Conservation (phyloP, 176 grass and related monocot species). For the Bothriochloa decipiens region DNA sequence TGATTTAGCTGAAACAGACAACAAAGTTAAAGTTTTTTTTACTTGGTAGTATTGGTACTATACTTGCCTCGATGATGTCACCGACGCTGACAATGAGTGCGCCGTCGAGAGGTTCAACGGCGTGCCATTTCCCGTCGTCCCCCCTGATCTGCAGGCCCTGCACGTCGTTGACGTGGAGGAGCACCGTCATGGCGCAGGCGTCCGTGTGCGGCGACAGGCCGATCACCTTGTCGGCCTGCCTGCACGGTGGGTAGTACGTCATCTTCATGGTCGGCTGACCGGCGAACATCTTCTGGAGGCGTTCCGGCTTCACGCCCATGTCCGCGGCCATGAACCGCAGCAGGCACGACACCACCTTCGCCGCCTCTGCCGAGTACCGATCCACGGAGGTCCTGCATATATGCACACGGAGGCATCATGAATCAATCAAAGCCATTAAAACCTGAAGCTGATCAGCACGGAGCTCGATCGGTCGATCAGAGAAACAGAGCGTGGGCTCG, state of each 20-base stretch:
- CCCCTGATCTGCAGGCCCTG: slow-evolving; percentile 58
- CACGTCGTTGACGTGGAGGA: slow-evolving; percentile 55
- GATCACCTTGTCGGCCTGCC: too few relatives aligned
- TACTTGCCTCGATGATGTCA: slow-evolving; percentile 47
- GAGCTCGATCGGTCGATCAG: too few relatives aligned
- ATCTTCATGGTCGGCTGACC: slow-evolving; percentile 36
- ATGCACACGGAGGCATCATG: neutral
- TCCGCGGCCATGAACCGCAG: slow-evolving; percentile 46
- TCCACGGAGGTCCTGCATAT: slow-evolving; percentile 32
- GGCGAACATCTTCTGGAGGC: slow-evolving; percentile 17
- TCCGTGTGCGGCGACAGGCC: slow-evolving; percentile 46
- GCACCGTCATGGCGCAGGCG: slow-evolving; percentile 45
- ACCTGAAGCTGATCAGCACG: too few relatives aligned
- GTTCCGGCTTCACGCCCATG: slow-evolving; percentile 49
- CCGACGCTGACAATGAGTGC: slow-evolving; percentile 52
- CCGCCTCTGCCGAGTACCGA: slow-evolving; percentile 45
- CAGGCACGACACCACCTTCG: slow-evolving; percentile 35
- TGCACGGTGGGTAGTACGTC: neutral
- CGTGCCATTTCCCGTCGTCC: slow-evolving; percentile 42
- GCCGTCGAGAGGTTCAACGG: slow-evolving; percentile 46
- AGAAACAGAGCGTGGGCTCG: too few relatives aligned
- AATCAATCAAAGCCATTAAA: too few relatives aligned
- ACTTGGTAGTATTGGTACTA: neutral
- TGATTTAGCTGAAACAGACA: neutral
- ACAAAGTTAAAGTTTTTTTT: neutral